Evolutionary conservation across 2,329 filamentous ascomycete genomes (phyloP).

Genomic region (Fusarium globosum): DNA sequence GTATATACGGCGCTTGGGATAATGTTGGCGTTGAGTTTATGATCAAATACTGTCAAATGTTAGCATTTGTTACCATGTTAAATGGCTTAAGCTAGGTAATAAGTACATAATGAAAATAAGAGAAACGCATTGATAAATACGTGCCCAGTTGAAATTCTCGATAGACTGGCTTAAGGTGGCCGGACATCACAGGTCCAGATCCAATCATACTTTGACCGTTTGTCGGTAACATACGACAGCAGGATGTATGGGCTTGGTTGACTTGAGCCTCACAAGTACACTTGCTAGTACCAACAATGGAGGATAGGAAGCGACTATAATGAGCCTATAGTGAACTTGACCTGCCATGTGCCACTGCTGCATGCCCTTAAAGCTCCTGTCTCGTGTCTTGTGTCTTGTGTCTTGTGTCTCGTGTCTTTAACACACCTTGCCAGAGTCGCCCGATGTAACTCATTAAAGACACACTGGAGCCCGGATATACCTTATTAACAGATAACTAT

Average conservation of each 20-base stretch:
- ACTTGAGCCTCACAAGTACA: background rate
- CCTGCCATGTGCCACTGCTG: background rate
- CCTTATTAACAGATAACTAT: background rate
- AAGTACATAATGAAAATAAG: background rate
- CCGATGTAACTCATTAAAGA: background rate
- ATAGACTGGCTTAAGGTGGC: background rate
- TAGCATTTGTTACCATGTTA: background rate
- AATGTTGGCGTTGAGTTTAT: background rate
- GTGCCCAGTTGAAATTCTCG: background rate
- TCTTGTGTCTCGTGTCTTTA: background rate
- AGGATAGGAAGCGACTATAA: background rate
- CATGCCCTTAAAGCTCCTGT: background rate
- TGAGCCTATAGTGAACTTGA: too few relatives aligned
- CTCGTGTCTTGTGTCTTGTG: background rate
- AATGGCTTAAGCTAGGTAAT: background rate
- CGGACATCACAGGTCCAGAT: background rate
- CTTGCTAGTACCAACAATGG: background rate
- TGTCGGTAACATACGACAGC: background rate
- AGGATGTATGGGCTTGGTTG: background rate
- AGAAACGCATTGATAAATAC: background rate
- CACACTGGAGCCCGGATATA: background rate
- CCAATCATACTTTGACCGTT: background rate
- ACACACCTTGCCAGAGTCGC: background rate
- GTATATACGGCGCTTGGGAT: background rate
- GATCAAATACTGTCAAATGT: background rate